These are phyloP conservation scores for Stagonosporopsis rhizophila DNA, from an alignment of 2,329 filamentous ascomycete genomes.

Conservation along the genomic window DNA sequence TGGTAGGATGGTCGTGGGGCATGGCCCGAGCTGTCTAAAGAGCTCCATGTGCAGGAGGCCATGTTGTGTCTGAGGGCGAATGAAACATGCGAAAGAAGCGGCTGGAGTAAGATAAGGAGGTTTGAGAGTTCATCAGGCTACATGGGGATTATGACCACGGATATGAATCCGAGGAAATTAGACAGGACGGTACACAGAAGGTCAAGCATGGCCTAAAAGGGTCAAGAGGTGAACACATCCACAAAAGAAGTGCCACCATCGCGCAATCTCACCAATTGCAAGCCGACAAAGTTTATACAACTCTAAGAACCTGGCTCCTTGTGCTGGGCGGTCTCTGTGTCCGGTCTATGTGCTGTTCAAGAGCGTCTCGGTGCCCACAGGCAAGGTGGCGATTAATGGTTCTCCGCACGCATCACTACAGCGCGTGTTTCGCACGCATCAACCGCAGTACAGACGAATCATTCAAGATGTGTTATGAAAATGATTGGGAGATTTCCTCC, in stretches of 20 bases:
- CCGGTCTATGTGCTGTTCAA: conserved; percentile 11
- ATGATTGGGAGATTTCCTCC: background rate
- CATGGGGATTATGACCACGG: background rate
- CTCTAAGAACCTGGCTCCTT: conserved; percentile 1
- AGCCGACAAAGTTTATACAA: conserved; percentile 16
- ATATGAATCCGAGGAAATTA: conserved; percentile 11
- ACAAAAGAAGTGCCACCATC: conserved; percentile 18
- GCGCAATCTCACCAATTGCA: conserved; percentile 19
- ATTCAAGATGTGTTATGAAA: conserved; percentile 12
- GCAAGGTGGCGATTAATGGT: no score
- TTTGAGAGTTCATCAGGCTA: background rate
- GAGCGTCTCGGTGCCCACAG: conserved; percentile 13
- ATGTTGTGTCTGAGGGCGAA: conserved; percentile 12
- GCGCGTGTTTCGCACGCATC: conserved; percentile 5
- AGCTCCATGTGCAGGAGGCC: conserved; percentile 31
- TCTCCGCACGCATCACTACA: conserved; percentile 5
- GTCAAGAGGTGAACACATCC: conserved; percentile 14
- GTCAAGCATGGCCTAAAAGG: conserved; percentile 6
- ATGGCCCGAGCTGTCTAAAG: conserved; percentile 22
- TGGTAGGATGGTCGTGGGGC: conserved; percentile 25
- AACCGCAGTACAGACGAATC: conserved; percentile 4
- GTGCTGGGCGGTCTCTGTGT: conserved; percentile 12
- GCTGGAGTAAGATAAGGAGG: background rate
- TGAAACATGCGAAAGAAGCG: background rate
- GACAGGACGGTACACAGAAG: conserved; percentile 20